A percentile compares a stretch with the other conserved stretches of the same genome.
Conservation (phyloP, 495 filamentous ascomycete species). For the Venustampulla echinocandica region DNA sequence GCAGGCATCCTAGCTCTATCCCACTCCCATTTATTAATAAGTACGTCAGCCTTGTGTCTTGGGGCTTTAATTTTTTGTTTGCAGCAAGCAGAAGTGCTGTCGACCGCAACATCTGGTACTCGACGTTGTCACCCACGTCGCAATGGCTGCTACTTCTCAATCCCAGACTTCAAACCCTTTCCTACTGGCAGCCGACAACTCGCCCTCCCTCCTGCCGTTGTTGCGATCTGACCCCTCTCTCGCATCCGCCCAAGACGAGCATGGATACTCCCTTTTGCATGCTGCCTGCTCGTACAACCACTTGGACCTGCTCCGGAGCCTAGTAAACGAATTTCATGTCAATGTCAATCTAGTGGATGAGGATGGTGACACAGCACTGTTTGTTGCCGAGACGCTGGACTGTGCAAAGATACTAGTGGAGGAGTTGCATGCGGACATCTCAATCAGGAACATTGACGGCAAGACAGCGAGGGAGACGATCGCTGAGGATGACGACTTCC, state of each 20-base stretch:
- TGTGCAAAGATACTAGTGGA: slow-evolving; percentile 71
- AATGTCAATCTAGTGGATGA: slow-evolving; percentile 74
- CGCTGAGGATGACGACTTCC: slow-evolving; percentile 59
- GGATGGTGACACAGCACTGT: slow-evolving; percentile 86
- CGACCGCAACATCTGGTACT: too few relatives aligned
- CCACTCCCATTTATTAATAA: too few relatives aligned
- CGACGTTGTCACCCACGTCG: too few relatives aligned
- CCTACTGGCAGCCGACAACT: slow-evolving; percentile 71
- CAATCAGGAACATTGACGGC: slow-evolving; percentile 53
- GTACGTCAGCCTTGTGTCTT: too few relatives aligned
- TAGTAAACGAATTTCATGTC: slow-evolving; percentile 70
- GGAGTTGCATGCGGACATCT: slow-evolving; percentile 63
- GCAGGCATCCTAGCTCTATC: too few relatives aligned
- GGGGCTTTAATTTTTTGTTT: too few relatives aligned
- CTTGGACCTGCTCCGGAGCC: slow-evolving; percentile 62
- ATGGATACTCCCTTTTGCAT: slow-evolving; percentile 87
- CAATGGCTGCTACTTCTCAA: too few relatives aligned
- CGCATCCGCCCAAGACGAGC: slow-evolving; percentile 63
- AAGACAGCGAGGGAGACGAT: slow-evolving; percentile 65
- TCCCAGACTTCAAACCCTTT: slow-evolving; percentile 71
- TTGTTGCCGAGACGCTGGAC: slow-evolving; percentile 69
- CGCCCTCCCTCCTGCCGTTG: slow-evolving; percentile 50
- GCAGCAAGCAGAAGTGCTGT: too few relatives aligned
- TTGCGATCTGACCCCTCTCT: slow-evolving; percentile 57
- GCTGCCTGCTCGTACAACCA: slow-evolving; percentile 89